Evolutionary conservation across 179 eudicot species (phyloP), one percentile per base, ranked within the genome.

Genomic region (Sideroxylon spinosum): DNA sequence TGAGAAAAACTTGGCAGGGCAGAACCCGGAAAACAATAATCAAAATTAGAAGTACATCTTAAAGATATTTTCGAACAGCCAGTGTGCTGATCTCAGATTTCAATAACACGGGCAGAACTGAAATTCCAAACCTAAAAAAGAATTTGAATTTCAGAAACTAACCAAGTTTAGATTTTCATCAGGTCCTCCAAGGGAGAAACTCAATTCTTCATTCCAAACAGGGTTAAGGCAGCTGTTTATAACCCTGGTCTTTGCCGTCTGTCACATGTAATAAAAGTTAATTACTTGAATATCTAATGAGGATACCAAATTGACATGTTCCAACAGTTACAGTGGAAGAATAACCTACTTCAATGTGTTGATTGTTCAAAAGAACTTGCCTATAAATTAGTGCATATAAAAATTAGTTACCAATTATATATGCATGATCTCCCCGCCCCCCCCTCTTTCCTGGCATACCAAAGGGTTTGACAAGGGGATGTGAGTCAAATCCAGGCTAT

Each of bases 201-300:
- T 82, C 10, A 90, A 76, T 81, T 91, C 93, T 80, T 91, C 92
- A 83, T 91, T 90, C 97, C 97, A 91, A 68, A 90, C 86, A 56
- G 97, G 97, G 73, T 91, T 91, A 16, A 91, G 90, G 78, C 90
- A 88, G 83, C 91, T 87, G 75, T 85, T 90, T 67, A 91, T 90
- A 63, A 91, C 93, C 83, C 86, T 90, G 74, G 97, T 91, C 83
- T 90, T 91, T 16, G 84, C 90, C 61, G 83, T 71, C 97, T 90
- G 85, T 61, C 48, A 77, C 67, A 57, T 29, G 26, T 78, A 48
- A 61, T 46, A 22, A 67, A 78, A 60, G 16, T 49, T 37, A 76
- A 53, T 62, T 26, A 37, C 28, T 68, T 60, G 3, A 63, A 50
- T 20, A 22, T 7, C 44, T 2, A 49, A 76, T 9, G 28, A 17